Evolutionary conservation across 805 yeast genomes (phyloP), one percentile per base, ranked within the genome.

Genomic region (Metschnikowia gelsemii): DNA sequence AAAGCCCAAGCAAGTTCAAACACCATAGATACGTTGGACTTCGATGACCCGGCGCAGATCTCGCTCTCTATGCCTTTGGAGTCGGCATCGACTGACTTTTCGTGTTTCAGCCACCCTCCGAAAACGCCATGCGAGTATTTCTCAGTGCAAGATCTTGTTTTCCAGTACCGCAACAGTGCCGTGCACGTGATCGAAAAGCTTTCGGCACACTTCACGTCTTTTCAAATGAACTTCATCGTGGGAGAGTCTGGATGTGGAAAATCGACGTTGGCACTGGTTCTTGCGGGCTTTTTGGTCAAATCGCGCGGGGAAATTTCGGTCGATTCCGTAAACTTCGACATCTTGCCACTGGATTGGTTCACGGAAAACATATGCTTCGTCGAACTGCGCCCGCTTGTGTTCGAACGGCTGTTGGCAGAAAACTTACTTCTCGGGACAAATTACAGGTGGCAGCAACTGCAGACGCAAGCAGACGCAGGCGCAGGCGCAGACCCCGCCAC

Each of bases 191-290:
- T 93, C 12, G 60, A 72, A 0, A 52, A 73, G 35, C 65, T 84
- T 1, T 55, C 60, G n/a, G 42, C 84, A 19, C 50, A 51, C 4
- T 64, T 89, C 25, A 60, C 67, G 1, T 59, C 76, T 0, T 71
- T 75, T 1, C 50, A 63, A 23, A 56, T 76, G 5, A 78, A 82
- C 1, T 91, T 78, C 52, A 62, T 93, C 3, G 76, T 93, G 30
- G 99, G 99, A 1, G 72, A 74, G 46, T 89, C 97, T 0, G 99
- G 99, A 0, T 82, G 90, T 0, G 99, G 99, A 0, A 93, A 93
- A 59, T 91, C 98, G 0, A 84, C 98, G 0, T 46, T 93, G 2
- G 76, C 84, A 0, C 75, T 74, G 26, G 58, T 93, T 2, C 52
- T 93, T 1, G 58, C 84, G 40, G 75, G 75, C 20, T 72, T 87